Evolutionary conservation across 495 filamentous ascomycete species (phyloP).

Genomic region (Hypoxylon trugodes): DNA sequence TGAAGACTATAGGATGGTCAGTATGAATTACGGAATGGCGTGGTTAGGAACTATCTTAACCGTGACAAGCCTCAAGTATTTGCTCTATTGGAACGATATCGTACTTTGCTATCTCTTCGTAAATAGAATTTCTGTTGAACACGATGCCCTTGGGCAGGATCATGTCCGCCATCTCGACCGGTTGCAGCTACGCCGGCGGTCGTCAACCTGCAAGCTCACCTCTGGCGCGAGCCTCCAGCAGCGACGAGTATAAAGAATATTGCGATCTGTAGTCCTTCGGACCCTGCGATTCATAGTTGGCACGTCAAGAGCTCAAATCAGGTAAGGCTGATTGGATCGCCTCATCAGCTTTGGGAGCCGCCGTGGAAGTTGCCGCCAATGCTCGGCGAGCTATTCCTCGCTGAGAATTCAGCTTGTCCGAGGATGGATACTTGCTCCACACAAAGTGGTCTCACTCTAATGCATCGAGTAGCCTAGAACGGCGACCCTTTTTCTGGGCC

Average conservation of each 20-base stretch:
- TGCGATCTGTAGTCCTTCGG: constrained; percentile 33
- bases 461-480: constrained; percentile 44
- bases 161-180: constrained; percentile 45
- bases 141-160: constrained; percentile 60
- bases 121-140: constrained; percentile 54
- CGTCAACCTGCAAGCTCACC: constrained; percentile 39
- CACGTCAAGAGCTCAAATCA: constrained; percentile 20
- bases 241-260: constrained; percentile 32
- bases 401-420: constrained; percentile 39
- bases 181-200: constrained; percentile 19
- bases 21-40: constrained; percentile 18
- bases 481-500: constrained; percentile 32
- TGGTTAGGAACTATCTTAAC: constrained; percentile 47
- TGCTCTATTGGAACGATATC: constrained; percentile 55
- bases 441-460: constrained; percentile 41
- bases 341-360: constrained; percentile 38
- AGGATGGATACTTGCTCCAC: constrained; percentile 39
- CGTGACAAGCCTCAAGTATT: constrained; percentile 60
- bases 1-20: constrained; percentile 53
- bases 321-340: constrained; percentile 34
- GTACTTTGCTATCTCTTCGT: constrained; percentile 58
- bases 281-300: constrained; percentile 44
- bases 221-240: constrained; percentile 31
- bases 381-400: constrained; percentile 37
- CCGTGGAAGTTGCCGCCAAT: constrained; percentile 33